Conservation (phyloP, 495 filamentous ascomycete genomes). For the Talaromyces thailandensis region DNA sequence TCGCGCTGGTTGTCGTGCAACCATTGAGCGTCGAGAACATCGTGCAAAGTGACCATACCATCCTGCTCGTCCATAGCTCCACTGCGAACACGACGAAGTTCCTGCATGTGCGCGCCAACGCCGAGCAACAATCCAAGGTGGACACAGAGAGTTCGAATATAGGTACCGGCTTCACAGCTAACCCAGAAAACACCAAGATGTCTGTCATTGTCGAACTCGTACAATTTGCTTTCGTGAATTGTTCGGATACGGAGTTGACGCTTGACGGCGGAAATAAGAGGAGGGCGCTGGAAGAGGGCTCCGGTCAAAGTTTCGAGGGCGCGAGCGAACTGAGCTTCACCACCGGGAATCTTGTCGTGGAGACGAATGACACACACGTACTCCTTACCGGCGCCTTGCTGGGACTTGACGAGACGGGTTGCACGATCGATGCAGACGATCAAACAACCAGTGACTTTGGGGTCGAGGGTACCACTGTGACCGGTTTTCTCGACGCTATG, state of each 20-base stretch:
- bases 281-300: constrained; percentile 93
- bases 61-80: constrained; percentile 89
- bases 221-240: constrained; percentile 88
- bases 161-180: constrained; percentile 95
- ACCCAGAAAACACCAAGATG: constrained; percentile 99
- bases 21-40: constrained; percentile 94
- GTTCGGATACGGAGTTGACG: constrained; percentile 94
- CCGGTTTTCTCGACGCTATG: constrained; percentile 88
- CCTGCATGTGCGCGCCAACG: constrained; percentile 97
- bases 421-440: constrained; percentile 95
- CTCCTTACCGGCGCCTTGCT: constrained; percentile 94
- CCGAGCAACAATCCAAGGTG: constrained; percentile 88
- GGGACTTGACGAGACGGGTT: constrained; percentile 93
- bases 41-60: constrained; percentile 86
- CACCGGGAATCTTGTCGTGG: constrained; percentile 85
- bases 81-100: constrained; percentile 84
- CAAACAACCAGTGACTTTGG: constrained; percentile 87
- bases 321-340: constrained; percentile 77
- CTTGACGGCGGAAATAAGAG: constrained; percentile 96
- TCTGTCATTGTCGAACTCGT: constrained; percentile 95
- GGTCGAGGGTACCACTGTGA: constrained; percentile 94
- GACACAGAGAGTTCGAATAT: constrained; percentile 95
- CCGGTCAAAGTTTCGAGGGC: constrained; percentile 92
- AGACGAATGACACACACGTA: constrained; percentile 82
- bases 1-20: constrained; percentile 84